Conservation (phyloP, 495 filamentous ascomycete genomes). For the Cenococcum geophilum region DNA sequence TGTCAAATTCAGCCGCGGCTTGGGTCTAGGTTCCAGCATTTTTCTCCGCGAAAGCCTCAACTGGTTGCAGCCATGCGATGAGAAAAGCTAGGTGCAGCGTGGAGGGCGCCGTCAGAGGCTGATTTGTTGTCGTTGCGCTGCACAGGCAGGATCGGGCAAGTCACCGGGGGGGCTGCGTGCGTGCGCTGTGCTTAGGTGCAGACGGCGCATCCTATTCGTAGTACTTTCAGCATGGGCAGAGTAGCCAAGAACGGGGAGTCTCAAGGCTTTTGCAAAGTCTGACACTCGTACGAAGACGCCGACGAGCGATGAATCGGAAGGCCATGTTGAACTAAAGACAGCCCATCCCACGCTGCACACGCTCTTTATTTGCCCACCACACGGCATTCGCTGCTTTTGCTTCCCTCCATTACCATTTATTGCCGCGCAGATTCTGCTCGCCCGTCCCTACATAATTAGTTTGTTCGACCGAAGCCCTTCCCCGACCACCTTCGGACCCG, state of each 20-base stretch:
- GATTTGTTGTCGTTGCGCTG: neutral
- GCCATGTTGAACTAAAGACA: no score
- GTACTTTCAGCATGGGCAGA: neutral
- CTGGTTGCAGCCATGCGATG: neutral
- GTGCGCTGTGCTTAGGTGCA: neutral
- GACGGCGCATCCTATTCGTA: neutral
- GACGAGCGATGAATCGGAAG: neutral
- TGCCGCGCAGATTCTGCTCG: neutral
- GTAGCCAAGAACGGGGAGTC: neutral
- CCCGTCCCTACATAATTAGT: neutral
- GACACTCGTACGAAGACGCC: neutral
- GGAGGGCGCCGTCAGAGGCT: neutral
- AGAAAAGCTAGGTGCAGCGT: neutral
- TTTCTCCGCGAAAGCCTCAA: neutral
- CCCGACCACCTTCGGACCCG: neutral
- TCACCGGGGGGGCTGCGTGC: conserved; percentile 1
- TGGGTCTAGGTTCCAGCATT: neutral
- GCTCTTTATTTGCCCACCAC: conserved; percentile 1
- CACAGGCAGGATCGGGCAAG: neutral
- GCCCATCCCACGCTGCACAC: conserved; percentile 4
- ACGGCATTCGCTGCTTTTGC: conserved; percentile 1
- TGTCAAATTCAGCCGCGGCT: no score
- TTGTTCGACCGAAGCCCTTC: neutral
- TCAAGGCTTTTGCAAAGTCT: no score
- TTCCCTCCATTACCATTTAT: neutral